Conservation (phyloP, 75 land plant species). For the Selaginella tamariscina region DNA sequence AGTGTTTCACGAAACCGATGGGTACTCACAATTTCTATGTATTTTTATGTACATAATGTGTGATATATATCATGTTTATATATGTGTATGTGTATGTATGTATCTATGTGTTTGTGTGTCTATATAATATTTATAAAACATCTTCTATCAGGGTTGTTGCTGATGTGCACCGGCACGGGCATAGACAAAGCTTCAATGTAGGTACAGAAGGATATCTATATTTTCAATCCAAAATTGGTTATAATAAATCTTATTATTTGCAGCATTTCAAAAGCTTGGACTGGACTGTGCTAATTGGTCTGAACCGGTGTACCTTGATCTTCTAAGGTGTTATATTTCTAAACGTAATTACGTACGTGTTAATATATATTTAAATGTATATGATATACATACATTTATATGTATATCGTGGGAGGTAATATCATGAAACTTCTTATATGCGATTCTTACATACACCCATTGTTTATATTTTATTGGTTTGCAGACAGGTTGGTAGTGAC, state of each 20-base stretch:
- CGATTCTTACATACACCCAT: background rate
- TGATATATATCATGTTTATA: no score
- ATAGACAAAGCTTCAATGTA: slow-evolving; percentile 68
- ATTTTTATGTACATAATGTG: no score
- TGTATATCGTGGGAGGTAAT: no score
- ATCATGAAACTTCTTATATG: background rate
- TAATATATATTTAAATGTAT: no score
- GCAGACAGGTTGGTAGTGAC: slow-evolving; percentile 60
- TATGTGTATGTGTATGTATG: no score
- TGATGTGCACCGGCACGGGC: slow-evolving; percentile 55
- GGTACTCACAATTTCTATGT: no score
- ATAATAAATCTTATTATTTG: background rate
- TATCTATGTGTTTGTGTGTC: no score
- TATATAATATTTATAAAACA: no score
- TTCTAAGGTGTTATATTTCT: slow-evolving; percentile 39
- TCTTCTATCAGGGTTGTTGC: slow-evolving; percentile 68
- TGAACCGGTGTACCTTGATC: slow-evolving; percentile 71
- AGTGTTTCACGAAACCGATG: no score
- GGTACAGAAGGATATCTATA: slow-evolving; percentile 25
- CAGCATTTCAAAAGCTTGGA: slow-evolving; percentile 83
- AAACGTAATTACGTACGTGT: no score
- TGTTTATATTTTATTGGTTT: slow-evolving; percentile 1
- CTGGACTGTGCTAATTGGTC: slow-evolving; percentile 97
- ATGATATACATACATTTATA: no score
- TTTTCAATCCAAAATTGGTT: background rate